These are phyloP conservation scores for Hysterangium stoloniferum DNA, from an alignment of 768 basidiomycete genomes.

Conservation along the genomic window DNA sequence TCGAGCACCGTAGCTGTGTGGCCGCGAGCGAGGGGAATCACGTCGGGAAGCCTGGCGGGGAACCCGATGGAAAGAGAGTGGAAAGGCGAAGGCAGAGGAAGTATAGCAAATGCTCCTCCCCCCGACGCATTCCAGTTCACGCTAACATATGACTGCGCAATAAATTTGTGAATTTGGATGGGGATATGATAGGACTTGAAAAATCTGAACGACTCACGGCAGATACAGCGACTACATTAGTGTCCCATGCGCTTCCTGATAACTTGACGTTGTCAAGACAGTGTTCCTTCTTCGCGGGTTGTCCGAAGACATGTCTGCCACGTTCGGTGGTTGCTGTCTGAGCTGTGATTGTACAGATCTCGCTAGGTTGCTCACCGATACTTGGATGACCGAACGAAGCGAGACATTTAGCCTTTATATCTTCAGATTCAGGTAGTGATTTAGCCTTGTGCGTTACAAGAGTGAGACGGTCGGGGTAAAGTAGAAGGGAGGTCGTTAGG, in stretches of 20 bases:
- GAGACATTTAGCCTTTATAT: conserved; percentile 67
- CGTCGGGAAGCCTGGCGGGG: conserved; percentile 81
- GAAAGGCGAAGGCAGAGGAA: conserved; percentile 77
- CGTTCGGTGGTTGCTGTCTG: too few relatives aligned
- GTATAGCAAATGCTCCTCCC: conserved; percentile 90
- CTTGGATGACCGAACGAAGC: conserved; percentile 80
- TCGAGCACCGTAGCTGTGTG: conserved; percentile 84
- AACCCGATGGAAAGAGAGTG: conserved; percentile 40
- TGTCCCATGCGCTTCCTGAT: conserved; percentile 91
- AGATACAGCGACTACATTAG: conserved; percentile 83
- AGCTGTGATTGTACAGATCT: conserved; percentile 15
- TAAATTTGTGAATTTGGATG: neutral
- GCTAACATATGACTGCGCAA: conserved; percentile 66
- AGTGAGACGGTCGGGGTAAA: neutral
- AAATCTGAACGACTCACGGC: conserved; percentile 42
- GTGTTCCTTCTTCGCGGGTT: conserved; percentile 78
- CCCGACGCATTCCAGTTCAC: conserved; percentile 93
- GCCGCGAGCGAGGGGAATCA: conserved; percentile 83
- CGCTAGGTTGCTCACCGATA: conserved; percentile 52
- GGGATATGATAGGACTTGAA: neutral
- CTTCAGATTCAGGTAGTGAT: neutral
- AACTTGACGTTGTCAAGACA: conserved; percentile 77
- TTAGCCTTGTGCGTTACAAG: neutral
- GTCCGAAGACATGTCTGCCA: conserved; percentile 92
- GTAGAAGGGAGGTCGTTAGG: neutral